Base-by-base conservation (phyloP, 495 filamentous ascomycete species). In the Schizothecium vesticola region DNA sequence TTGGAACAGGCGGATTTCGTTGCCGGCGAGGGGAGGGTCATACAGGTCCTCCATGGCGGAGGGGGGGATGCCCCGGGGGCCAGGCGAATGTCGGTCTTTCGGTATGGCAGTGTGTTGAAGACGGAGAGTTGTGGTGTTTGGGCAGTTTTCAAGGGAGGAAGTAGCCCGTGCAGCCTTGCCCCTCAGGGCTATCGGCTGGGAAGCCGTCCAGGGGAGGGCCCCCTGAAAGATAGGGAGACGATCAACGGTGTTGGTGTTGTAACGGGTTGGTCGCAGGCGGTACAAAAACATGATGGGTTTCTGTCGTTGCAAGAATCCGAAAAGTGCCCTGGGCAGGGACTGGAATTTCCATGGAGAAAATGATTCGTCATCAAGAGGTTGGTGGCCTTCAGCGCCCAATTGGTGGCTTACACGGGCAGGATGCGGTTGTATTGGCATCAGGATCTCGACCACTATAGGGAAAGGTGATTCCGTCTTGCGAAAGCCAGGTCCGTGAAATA, bases 1-100 rank as follows among this genome's bases (percentile, higher is more conserved):
- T n/a, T 29, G 58, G 36, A 67, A 61, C 22, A 67, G 58, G 10
- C 65, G 65, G 24, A 67, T 67, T 13, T 28, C 65, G 25, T 61
- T 19, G 58, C 16, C 16, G 13, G 22, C 65, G 21, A 67, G 29
- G 11, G 58, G 65, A 4, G 12, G 10, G 31, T 28, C 3, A 6
- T 33, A 33, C 0, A 33, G 1, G 31, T 12, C 31, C 31, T 12
- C 31, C 31, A 33, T 33, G 31, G 31, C 11, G 31, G 31, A 13
- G 31, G 12, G 31, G 31, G 31, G 31, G 31, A 0, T 13, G 31
- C 9, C 31, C 11, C 12, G 0, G 9, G 43, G 16, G 43, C 7
- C 43, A 2, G 16, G 16, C 6, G 19, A 19, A n/a, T 19, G 19
- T 7, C 1, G 43, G 19, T 3, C 6, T 7, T 9, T 19, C 5